Evolutionary conservation across 2,329 filamentous ascomycete genomes (phyloP).

Genomic region (Neofusicoccum kwambonambiense): DNA sequence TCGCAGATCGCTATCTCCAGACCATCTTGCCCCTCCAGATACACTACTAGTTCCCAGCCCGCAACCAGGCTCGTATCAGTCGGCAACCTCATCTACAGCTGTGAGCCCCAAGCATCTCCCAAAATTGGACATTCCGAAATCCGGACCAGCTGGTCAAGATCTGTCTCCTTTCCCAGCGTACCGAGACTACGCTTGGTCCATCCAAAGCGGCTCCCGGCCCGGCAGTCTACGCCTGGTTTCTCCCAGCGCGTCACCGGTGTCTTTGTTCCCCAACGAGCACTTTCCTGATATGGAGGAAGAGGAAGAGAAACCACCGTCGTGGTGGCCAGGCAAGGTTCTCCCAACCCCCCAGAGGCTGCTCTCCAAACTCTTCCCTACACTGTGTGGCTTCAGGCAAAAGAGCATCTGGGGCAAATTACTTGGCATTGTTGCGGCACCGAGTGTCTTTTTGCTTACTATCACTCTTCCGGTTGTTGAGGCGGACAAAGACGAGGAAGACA

Average conservation of each 20-base stretch:
- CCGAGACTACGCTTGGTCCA: conserved; percentile 52
- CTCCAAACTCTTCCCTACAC: conserved; percentile 79
- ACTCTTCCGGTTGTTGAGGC: conserved; percentile 89
- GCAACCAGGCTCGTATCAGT: neutral
- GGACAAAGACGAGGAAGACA: conserved; percentile 43
- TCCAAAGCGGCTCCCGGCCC: conserved; percentile 45
- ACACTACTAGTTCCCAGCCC: conserved; percentile 22
- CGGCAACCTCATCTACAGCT: neutral
- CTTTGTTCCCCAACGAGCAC: conserved; percentile 50
- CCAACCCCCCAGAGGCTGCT: conserved; percentile 70
- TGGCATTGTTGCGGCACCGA: conserved; percentile 80
- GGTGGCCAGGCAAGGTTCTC: conserved; percentile 79
- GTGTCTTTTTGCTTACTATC: conserved; percentile 83
- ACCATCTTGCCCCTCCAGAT: conserved; percentile 40
- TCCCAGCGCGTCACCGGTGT: conserved; percentile 46
- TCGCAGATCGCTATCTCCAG: conserved; percentile 24
- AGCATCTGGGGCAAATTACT: conserved; percentile 80
- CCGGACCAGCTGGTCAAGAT: conserved; percentile 4
- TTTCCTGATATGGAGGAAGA: conserved; percentile 42
- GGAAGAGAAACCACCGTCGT: conserved; percentile 52
- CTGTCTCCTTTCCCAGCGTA: conserved; percentile 67
- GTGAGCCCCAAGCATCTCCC: conserved; percentile 35
- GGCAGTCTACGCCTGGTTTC: conserved; percentile 59
- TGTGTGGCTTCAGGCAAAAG: conserved; percentile 80
- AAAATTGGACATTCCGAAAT: conserved; percentile 42